phyloP scores from a whole-genome alignment of 2,329 filamentous ascomycete species.

The Penicillium sumatraense region DNA sequence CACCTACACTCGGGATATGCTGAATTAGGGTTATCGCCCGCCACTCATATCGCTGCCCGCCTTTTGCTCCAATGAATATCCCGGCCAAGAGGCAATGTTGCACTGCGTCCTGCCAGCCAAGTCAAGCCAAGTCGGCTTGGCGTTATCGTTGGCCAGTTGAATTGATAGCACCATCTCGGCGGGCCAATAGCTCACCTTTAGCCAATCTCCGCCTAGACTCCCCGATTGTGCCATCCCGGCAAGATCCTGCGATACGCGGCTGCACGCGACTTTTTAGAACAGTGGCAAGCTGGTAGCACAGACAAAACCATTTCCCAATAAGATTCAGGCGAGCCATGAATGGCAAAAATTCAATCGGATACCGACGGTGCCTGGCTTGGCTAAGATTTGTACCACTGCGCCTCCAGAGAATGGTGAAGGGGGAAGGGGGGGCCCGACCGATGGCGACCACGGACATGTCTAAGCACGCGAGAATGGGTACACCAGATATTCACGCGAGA shows the following conservation, averaged over 20 bases:
- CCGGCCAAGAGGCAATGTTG: constrained; percentile 26
- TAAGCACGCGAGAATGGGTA: neutral
- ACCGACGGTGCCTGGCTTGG: constrained; percentile 11
- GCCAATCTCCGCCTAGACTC: neutral
- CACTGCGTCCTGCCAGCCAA: constrained; percentile 31
- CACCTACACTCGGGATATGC: neutral
- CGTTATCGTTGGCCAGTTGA: neutral
- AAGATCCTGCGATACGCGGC: constrained; percentile 3
- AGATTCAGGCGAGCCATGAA: constrained; percentile 5
- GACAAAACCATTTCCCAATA: neutral
- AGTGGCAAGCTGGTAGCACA: neutral
- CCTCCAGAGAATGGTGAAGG: no score
- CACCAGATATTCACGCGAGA: neutral
- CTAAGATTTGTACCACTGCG: neutral
- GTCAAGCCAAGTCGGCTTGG: neutral
- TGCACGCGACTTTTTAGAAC: neutral
- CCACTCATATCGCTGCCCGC: constrained; percentile 14
- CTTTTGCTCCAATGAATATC: constrained; percentile 8
- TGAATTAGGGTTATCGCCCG: constrained; percentile 4
- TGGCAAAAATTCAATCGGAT: constrained; percentile 10
- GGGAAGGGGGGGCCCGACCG: neutral
- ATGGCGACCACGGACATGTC: neutral
- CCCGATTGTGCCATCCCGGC: constrained; percentile 2
- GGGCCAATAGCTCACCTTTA: neutral
- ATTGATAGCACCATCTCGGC: neutral